Conservation (phyloP, 2,329 filamentous ascomycete species). For the Xylaria arbuscula region DNA sequence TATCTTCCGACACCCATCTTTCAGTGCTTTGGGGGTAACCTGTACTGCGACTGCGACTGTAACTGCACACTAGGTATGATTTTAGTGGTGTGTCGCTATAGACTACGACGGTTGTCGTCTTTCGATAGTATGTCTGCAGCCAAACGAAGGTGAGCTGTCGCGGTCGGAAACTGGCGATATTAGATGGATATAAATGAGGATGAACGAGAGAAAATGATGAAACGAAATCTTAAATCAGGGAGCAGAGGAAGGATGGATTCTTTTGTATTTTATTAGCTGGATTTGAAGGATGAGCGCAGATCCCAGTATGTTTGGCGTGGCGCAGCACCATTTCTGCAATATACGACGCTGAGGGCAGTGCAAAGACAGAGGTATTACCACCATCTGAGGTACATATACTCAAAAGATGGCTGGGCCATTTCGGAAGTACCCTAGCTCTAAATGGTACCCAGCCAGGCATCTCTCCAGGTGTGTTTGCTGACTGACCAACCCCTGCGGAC, state of each 20-base stretch:
- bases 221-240: conserved; percentile 11
- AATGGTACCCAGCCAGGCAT: background rate
- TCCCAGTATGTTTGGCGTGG: conserved; percentile 44
- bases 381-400: conserved; percentile 15
- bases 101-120: background rate
- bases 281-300: conserved; percentile 35
- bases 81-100: conserved; percentile 5
- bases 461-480: conserved; percentile 22
- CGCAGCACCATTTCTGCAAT: conserved; percentile 40
- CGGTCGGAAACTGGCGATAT: conserved; percentile 25
- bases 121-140: background rate
- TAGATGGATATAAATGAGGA: conserved; percentile 13
- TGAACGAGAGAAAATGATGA: conserved; percentile 29
- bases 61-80: conserved; percentile 16
- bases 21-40: conserved; percentile 29
- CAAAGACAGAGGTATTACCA: conserved; percentile 17
- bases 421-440: background rate
- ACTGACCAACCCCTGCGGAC: conserved; percentile 13
- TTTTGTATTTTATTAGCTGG: conserved; percentile 43
- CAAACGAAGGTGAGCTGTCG: conserved; percentile 21
- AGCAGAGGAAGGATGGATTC: conserved; percentile 39
- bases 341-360: conserved; percentile 4
- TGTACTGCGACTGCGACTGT: conserved; percentile 44
- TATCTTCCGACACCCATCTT: conserved; percentile 76
- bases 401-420: background rate